Evolutionary conservation across 768 basidiomycete genomes (phyloP).

Genomic region (Hirschioporus abietinus): DNA sequence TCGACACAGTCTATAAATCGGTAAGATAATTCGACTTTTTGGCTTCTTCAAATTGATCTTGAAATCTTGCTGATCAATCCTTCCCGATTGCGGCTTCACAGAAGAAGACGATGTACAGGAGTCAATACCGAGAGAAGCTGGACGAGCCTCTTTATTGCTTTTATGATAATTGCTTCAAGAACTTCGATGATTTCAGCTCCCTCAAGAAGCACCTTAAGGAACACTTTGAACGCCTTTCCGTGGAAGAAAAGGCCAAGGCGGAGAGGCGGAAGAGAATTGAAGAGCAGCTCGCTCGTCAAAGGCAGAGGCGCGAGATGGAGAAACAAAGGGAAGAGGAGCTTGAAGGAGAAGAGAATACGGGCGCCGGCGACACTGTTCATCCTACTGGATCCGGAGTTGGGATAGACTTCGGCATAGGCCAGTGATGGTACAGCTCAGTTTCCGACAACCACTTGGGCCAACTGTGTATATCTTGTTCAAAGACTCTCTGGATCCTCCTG

Average conservation of each 20-base stretch:
- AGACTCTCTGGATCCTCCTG: neutral
- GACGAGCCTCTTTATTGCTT: conserved; percentile 68
- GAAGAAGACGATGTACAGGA: conserved; percentile 49
- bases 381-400: neutral
- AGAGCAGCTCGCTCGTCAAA: conserved; percentile 35
- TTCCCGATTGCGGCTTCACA: conserved; percentile 19
- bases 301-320: neutral
- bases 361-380: neutral
- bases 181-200: neutral
- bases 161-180: conserved; percentile 29
- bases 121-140: conserved; percentile 57
- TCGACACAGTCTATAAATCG: conserved; percentile 44
- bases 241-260: neutral
- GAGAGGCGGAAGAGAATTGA: conserved; percentile 43
- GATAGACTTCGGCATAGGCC: neutral
- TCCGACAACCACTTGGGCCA: too few relatives aligned
- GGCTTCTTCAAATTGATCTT: neutral
- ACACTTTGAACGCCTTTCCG: neutral
- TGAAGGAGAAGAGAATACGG: neutral
- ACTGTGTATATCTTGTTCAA: neutral
- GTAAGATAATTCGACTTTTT: conserved; percentile 28
- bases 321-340: neutral
- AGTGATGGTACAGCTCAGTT: neutral
- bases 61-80: conserved; percentile 1
- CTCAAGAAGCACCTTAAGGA: neutral